phyloP scores from a whole-genome alignment of 1,139 yeast species.

The Komagataea norvegica region DNA sequence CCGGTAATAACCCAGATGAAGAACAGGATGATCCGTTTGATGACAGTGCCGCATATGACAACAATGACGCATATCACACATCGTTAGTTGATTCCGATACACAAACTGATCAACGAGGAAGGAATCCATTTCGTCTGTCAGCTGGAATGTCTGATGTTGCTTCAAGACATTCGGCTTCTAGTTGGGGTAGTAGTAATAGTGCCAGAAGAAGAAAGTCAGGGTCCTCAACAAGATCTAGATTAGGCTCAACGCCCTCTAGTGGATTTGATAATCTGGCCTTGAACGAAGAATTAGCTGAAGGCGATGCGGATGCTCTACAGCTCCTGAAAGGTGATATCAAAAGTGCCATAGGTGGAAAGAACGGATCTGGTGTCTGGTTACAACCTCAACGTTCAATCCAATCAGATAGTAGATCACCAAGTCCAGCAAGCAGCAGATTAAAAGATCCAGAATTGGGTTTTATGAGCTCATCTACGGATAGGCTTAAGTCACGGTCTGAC shows the following conservation, averaged over 20 bases:
- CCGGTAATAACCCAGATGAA: background rate
- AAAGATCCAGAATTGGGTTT: conserved; percentile 4
- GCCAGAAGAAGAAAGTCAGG: conserved; percentile 3
- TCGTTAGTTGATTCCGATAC: background rate
- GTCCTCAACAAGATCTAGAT: conserved; percentile 9
- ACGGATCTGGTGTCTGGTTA: conserved; percentile 17
- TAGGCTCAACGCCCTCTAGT: conserved; percentile 4
- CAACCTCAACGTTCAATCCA: conserved; percentile 5
- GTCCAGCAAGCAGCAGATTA: background rate
- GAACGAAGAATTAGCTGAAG: conserved; percentile 3
- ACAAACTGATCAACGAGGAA: background rate
- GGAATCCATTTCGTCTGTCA: conserved; percentile 1
- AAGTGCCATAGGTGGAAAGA: conserved; percentile 12
- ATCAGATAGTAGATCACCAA: background rate
- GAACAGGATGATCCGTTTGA: conserved; percentile 1
- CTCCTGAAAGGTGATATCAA: conserved; percentile 10
- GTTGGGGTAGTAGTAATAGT: too few species aligned
- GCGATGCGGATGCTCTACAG: conserved; percentile 9
- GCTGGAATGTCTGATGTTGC: background rate
- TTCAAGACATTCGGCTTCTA: background rate
- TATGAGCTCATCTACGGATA: too few species aligned
- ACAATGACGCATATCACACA: too few species aligned
- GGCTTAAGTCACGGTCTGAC: too few species aligned
- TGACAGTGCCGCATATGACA: background rate
- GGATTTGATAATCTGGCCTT: conserved; percentile 4